phyloP scores from a whole-genome alignment of 305 asterid genomes.

The Solanum hybrid region DNA sequence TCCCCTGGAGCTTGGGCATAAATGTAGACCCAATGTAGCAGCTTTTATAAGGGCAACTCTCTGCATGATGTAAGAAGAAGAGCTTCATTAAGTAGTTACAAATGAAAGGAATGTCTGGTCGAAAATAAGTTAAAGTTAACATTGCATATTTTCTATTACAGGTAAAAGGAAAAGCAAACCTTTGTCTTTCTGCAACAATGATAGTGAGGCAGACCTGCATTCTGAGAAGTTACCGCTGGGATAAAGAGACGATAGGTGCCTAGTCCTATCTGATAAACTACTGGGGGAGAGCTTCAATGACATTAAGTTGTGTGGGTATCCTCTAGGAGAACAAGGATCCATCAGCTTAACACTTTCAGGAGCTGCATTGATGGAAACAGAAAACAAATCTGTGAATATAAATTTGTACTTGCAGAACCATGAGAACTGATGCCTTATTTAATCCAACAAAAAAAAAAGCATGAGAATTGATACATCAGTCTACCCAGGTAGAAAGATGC shows the following conservation, averaged over 20 bases:
- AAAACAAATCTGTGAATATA: background rate
- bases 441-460: background rate
- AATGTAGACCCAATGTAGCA: conserved; percentile 71
- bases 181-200: conserved; percentile 67
- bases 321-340: conserved; percentile 93
- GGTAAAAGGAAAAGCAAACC: conserved; percentile 33
- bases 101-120: background rate
- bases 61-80: conserved; percentile 32
- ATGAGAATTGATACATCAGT: background rate
- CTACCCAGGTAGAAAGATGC: background rate
- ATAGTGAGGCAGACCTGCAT: conserved; percentile 76
- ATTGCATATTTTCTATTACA: background rate
- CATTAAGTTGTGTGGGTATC: conserved; percentile 42
- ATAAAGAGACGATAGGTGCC: conserved; percentile 37
- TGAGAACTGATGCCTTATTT: background rate
- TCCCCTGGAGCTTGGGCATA: conserved; percentile 87
- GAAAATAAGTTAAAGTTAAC: background rate
- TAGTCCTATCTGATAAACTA: conserved; percentile 32
- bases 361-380: conserved; percentile 38
- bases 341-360: conserved; percentile 32
- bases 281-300: conserved; percentile 35
- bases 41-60: conserved; percentile 52
- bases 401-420: background rate
- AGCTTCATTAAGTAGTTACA: background rate
- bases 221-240: conserved; percentile 88